phyloP scores from a whole-genome alignment of 768 basidiomycete species.

The Boletus fagicola region DNA sequence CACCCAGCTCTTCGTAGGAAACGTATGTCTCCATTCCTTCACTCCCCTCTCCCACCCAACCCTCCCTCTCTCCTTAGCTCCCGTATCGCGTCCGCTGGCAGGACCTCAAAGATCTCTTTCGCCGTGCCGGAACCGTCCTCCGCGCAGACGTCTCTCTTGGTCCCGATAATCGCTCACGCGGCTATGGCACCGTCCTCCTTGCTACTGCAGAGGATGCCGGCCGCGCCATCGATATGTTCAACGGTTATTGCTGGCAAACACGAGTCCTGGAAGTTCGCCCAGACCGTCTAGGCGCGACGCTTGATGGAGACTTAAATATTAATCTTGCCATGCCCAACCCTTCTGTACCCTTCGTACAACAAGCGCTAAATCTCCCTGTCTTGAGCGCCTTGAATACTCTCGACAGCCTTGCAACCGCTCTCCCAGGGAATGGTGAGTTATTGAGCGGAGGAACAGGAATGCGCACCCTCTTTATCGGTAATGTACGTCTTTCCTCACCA shows the following conservation, averaged over 20 bases:
- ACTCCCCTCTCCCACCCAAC: neutral
- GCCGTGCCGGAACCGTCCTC: conserved; percentile 88
- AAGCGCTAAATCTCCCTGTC: conserved; percentile 15
- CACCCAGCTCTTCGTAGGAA: conserved; percentile 94
- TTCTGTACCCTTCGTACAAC: conserved; percentile 22
- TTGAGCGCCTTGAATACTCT: conserved; percentile 15
- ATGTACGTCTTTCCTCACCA: conserved; percentile 52
- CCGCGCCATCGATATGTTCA: conserved; percentile 92
- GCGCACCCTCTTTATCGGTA: conserved; percentile 82
- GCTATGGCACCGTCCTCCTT: conserved; percentile 92
- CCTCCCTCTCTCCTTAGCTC: conserved; percentile 49
- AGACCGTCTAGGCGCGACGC: conserved; percentile 58
- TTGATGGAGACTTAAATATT: conserved; percentile 24
- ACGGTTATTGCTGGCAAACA: conserved; percentile 97
- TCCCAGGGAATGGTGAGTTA: conserved; percentile 22
- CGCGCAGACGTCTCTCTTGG: conserved; percentile 76
- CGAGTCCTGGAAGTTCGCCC: conserved; percentile 87
- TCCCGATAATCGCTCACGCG: conserved; percentile 88
- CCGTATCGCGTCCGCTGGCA: conserved; percentile 99
- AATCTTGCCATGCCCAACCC: conserved; percentile 12
- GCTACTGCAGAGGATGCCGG: conserved; percentile 94
- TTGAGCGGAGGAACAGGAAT: conserved; percentile 31
- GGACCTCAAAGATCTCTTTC: conserved; percentile 97
- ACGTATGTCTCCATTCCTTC: conserved; percentile 52
- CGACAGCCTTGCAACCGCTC: conserved; percentile 17